These are phyloP conservation scores for Spiraea crenata DNA, from an alignment of 331 rosid species.

Conservation along the genomic window DNA sequence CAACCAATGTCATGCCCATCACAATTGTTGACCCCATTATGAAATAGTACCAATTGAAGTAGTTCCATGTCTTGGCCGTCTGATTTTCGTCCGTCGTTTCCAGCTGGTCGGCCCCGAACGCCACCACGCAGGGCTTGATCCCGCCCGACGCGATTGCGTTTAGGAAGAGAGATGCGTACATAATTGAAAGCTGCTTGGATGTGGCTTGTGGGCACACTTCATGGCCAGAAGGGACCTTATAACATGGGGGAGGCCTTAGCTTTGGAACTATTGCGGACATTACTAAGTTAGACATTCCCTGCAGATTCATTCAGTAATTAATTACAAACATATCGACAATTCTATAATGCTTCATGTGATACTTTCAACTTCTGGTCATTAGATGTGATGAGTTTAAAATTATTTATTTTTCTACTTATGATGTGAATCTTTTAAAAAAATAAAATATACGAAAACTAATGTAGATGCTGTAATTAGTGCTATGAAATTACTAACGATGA, in stretches of 20 bases:
- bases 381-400: not conserved
- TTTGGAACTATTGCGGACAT: constrained; percentile 70
- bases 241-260: constrained; percentile 76
- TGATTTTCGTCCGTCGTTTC: constrained; percentile 67
- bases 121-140: constrained; percentile 94
- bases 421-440: too few relatives aligned
- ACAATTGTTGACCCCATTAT: constrained; percentile 72
- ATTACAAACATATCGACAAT: not conserved
- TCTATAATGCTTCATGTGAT: too few relatives aligned
- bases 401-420: not conserved
- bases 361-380: too few relatives aligned
- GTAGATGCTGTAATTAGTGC: not conserved
- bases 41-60: constrained; percentile 94
- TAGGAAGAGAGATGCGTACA: constrained; percentile 50
- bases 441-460: too few relatives aligned
- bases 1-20: constrained; percentile 81
- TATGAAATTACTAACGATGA: constrained; percentile 31
- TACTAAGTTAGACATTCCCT: constrained; percentile 83
- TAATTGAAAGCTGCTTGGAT: constrained; percentile 52
- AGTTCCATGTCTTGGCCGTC: constrained; percentile 55
- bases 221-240: constrained; percentile 18
- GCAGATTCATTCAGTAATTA: not conserved
- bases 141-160: constrained; percentile 87
- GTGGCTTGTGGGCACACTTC: constrained; percentile 59
- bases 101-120: constrained; percentile 95